Base-by-base conservation (phyloP, 2,329 filamentous ascomycete genomes). In the Claviceps pusilla region DNA sequence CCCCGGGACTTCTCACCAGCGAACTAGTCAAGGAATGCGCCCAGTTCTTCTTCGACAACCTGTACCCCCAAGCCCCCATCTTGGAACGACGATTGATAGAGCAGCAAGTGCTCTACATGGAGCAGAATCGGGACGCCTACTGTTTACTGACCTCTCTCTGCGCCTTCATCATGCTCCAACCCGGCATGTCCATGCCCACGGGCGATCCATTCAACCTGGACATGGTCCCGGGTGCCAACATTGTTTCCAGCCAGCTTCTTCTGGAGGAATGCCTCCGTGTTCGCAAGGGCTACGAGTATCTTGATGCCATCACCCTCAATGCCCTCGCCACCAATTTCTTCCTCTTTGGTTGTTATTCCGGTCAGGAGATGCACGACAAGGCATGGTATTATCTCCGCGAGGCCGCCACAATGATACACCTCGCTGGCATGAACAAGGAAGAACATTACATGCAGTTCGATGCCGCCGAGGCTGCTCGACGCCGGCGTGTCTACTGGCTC, bases 371-470 rank as follows among this genome's bases (percentile, higher is more conserved):
- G 65, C 84, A 89, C 65, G 82, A 86, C 58, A 82, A 83, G 65
- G 86, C 86, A 1, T 91, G 87, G 86, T 89, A 83, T 63, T 82
- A 88, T 64, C 72, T 91, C 10, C 81, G 86, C 31, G 87, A 93
- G 67, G 84, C 85, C 6, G 84, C 82, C 1, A 89, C 86, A 6
- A 73, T 91, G 66, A 75, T 78, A 33, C 76, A 81, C 60, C 77
- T 84, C 61, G 67, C 73, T 33, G 75, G 74, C 53, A 78, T 84
- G 77, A 73, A 77, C 62, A 79, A 79, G 64, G 82, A 84, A 61
- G 77, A 80, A 28, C 71, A 76, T 9, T 89, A 87, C 63, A 60
- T 75, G 47, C 74, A 78, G 53, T 77, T 78, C 59, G 78, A 80
- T 58, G 68, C 70, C 4, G 67, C 78, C 19, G 84, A 88, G 55